Percentiles rank a stretch among this genome's conserved stretches.
Evolutionary conservation across 106 monocot genomes (phyloP).

Genomic region (Acorus calamus): DNA sequence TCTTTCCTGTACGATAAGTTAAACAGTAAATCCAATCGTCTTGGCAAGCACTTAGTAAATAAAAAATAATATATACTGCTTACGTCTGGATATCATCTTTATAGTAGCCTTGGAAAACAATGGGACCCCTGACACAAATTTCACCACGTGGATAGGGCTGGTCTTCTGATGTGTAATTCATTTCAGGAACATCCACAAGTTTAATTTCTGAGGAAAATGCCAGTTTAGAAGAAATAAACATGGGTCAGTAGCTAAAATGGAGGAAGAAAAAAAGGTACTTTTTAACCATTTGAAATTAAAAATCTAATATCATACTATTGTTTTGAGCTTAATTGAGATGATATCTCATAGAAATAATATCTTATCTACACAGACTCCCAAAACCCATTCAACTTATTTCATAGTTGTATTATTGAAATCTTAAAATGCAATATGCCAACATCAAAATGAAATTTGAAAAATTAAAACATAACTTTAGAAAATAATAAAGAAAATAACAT

Average conservation of each 20-base stretch:
- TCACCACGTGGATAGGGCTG: slow-evolving; percentile 92
- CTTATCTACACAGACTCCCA: neutral
- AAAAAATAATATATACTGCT: slow-evolving; percentile 2
- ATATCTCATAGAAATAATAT: too few relatives aligned
- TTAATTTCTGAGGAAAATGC: slow-evolving; percentile 65
- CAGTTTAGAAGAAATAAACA: neutral
- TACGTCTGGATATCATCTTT: slow-evolving; percentile 83
- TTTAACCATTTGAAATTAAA: too few relatives aligned
- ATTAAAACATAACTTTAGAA: neutral
- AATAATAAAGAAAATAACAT: neutral
- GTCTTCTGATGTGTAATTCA: slow-evolving; percentile 93
- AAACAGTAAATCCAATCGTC: slow-evolving; percentile 1
- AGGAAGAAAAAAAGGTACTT: too few relatives aligned
- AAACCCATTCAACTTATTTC: too few relatives aligned
- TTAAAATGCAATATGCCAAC: neutral
- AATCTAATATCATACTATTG: too few relatives aligned
- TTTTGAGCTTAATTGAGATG: too few relatives aligned
- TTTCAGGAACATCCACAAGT: slow-evolving; percentile 99
- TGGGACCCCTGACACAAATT: slow-evolving; percentile 89
- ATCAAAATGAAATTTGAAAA: neutral
- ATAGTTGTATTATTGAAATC: too few relatives aligned
- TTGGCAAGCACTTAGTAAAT: neutral
- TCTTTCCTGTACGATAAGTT: slow-evolving; percentile 51
- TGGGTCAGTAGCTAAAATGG: neutral
- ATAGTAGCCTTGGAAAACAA: slow-evolving; percentile 53